Evolutionary conservation across 441 rosid species (phyloP), one percentile per base, ranked within the genome.

Genomic region (Flueggea neowawraea): DNA sequence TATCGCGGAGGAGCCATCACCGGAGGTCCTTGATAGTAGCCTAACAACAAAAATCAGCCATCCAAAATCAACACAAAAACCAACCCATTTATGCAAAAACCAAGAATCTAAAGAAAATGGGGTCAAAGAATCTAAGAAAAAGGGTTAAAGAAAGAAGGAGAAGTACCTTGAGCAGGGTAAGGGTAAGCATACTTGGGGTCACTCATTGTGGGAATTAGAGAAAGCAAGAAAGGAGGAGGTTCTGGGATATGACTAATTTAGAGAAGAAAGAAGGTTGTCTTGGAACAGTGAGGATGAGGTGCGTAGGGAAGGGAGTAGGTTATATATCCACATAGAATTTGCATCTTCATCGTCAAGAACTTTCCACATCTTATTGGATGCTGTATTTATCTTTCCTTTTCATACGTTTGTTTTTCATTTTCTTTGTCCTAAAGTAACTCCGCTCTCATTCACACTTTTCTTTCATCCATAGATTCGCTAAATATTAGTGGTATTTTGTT

Each of bases 1-100:
- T 85, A 84, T 51, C 80, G 90, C 6, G 95, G 95, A 15, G 95
- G 95, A 6, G 95, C 82, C 82, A 82, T 68, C 57, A 85, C 95
- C 0, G 91, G 95, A 1, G 90, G 95, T 7, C 90, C 95, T 72
- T 85, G 95, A 53, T 84, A 88, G 63, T 85, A 82, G 57, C 89
- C 89, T 83, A 58, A 50, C 47, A 63, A 43, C 58, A 33, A 60
- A 6, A 36, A 47, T 13, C 32, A 12, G 0, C 45, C n/a, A 16
- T 31, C 44, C 60, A 71, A 56, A 22, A 4, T 5, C 7, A 54
- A 43, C 62, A 13, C 12, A 47, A 2, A 3, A 51, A 45, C 9
- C 12, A 44, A 13, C 7, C 39, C 31, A 39, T 12, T n/a, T 28
- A 33, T 4, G 39, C 55, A 2, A 49, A 33, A 39, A 33, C 36